A percentile compares a stretch with the other conserved stretches of the same genome.
phyloP scores from a whole-genome alignment of 192 early-diverging fungal species.

The Coemansia sp. region DNA sequence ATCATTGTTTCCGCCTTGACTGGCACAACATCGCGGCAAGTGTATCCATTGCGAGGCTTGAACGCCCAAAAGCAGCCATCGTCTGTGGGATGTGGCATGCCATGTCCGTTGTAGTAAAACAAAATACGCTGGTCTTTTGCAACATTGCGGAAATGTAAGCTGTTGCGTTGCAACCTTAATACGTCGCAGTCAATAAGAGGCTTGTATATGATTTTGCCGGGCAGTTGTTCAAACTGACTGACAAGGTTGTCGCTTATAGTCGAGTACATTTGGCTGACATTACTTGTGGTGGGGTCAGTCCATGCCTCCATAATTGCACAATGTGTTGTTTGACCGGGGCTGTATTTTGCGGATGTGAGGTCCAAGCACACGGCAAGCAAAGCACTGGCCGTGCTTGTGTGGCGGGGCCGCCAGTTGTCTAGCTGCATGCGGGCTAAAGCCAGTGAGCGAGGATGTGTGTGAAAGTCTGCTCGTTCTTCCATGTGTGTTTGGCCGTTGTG shows the following conservation, averaged over 20 bases:
- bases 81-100: slow-evolving; percentile 90
- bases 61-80: slow-evolving; percentile 98
- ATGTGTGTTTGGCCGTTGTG: slow-evolving; percentile 21
- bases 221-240: slow-evolving; percentile 88
- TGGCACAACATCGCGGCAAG: slow-evolving; percentile 73
- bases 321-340: slow-evolving; percentile 76
- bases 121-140: slow-evolving; percentile 91
- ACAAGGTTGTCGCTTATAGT: slow-evolving; percentile 81
- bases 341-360: slow-evolving; percentile 86
- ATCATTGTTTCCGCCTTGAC: slow-evolving; percentile 85
- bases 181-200: slow-evolving; percentile 84
- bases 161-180: slow-evolving; percentile 86
- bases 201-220: slow-evolving; percentile 79
- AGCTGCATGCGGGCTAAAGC: slow-evolving; percentile 39
- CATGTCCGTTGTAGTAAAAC: slow-evolving; percentile 99
- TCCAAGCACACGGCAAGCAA: slow-evolving; percentile 88
- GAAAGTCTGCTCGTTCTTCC: slow-evolving; percentile 42
- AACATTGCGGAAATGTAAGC: slow-evolving; percentile 72
- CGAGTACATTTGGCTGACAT: slow-evolving; percentile 15
- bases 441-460: slow-evolving; percentile 50
- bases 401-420: slow-evolving; percentile 63
- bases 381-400: slow-evolving; percentile 80
- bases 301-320: slow-evolving; percentile 90
- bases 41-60: slow-evolving; percentile 75
- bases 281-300: slow-evolving; percentile 70